Percentiles rank a stretch among this genome's conserved stretches.
Evolutionary conservation across 805 yeast genomes (phyloP).

Genomic region (Zygosaccharomyces gambellarensis): DNA sequence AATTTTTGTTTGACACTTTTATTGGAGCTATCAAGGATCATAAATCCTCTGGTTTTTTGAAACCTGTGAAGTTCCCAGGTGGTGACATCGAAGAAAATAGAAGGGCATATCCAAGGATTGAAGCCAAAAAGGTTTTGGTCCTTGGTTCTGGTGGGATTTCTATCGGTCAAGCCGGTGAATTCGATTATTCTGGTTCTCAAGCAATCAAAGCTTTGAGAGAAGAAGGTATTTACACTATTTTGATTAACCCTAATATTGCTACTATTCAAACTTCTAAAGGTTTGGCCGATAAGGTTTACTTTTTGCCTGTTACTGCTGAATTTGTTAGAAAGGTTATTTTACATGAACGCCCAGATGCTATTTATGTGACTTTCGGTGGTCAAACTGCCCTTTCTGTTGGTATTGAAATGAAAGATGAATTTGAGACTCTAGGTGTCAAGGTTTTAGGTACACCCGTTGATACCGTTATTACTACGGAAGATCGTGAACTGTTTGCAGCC

Average conservation of each 20-base stretch:
- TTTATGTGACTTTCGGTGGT: conserved; percentile 96
- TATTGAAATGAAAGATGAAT: conserved; percentile 91
- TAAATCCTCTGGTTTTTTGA: conserved; percentile 49
- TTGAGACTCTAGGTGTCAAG: conserved; percentile 79
- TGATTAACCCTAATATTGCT: conserved; percentile 97
- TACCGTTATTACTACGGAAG: conserved; percentile 95
- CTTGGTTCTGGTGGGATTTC: conserved; percentile 98
- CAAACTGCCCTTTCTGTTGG: conserved; percentile 97
- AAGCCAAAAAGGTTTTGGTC: conserved; percentile 86
- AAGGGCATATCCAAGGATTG: conserved; percentile 69
- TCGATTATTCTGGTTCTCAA: conserved; percentile 97
- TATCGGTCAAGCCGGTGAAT: conserved; percentile 99
- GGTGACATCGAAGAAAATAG: conserved; percentile 70
- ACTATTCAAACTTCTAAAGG: conserved; percentile 98
- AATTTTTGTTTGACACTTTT: conserved; percentile 91
- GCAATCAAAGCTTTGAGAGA: conserved; percentile 98
- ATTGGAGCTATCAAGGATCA: conserved; percentile 70
- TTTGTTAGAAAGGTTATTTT: conserved; percentile 93
- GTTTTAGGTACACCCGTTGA: conserved; percentile 96
- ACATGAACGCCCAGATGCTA: conserved; percentile 95
- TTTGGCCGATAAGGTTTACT: conserved; percentile 95
- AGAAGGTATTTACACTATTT: conserved; percentile 93
- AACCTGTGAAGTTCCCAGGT: conserved; percentile 87
- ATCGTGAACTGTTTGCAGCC: conserved; percentile 89
- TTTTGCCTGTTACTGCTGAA: conserved; percentile 95